Evolutionary conservation across 2,329 filamentous ascomycete genomes (phyloP), one percentile per base, ranked within the genome.

Genomic region (Diaporthe vexans): DNA sequence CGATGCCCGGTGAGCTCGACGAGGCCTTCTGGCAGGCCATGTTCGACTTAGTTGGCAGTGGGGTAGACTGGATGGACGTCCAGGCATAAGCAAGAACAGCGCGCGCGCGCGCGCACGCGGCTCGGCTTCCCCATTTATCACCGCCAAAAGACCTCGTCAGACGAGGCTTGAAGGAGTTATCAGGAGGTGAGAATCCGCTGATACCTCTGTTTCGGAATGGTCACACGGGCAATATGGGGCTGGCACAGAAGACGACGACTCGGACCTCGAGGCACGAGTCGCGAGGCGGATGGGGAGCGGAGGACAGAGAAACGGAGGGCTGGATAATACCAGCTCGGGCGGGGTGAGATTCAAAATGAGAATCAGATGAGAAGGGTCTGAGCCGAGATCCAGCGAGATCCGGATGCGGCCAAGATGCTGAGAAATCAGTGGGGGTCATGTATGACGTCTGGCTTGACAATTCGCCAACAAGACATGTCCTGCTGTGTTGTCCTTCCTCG

Each of bases 21-120:
- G 75, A 75, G 37, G 46, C 48, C 24, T 76, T 76, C 15, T 76
- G 75, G 75, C 70, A 76, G 65, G 65, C 57, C 29, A 72, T 76
- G 73, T 58, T 76, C 5, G 75, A 76, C 57, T 65, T 72, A 58
- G 71, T 52, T n/a, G 58, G 40, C 40, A 61, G 35, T 4, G 68
- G 21, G 4, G 40, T 68, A 52, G 65, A 65, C 37, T 40, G 58
- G 58, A 71, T 67, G 56, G 67, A 74, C 24, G 74, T 71, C 37
- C 72, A 74, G 37, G 58, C 57, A 26, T 73, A 67, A 58, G 43
- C 46, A 52, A 13, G 40, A 17, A 43, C 19, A 13, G 40, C 35
- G 58, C 37, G 24, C 58, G 58, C 35, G 11, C 13, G 33, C 29
- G 11, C 35, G 37, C 37, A 13, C 37, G 29, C 56, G 11, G 17